Base-by-base conservation (phyloP, 768 basidiomycete genomes). In the Hygrocybe punicea region DNA sequence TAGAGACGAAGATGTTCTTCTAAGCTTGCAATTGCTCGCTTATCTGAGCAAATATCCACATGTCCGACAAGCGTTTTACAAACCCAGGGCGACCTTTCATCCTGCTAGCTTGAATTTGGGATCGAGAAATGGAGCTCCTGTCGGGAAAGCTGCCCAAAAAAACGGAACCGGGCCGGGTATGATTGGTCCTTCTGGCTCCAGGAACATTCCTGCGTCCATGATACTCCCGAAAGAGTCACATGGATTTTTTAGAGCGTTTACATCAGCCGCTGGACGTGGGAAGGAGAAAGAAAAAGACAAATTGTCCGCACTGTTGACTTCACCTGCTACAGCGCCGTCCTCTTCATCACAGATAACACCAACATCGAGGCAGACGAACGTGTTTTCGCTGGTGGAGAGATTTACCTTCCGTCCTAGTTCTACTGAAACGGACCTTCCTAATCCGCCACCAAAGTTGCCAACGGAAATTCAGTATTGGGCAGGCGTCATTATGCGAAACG, bases 401-500 rank as follows among this genome's bases (percentile, higher is more conserved):
- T 99, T 97, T 74, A 99, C 96, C 0, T 97, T 93, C 78, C 84
- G 93, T 52, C 93, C 95, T 0, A 90, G 89, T 52, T 84, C 90
- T 9, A 82, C 85, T 1, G 93, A 95, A 66, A 82, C 81, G 17
- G 84, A 87, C 60, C 74, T 87, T 53, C 83, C 82, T 5, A 84
- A 84, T 53, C 83, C 85, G 0, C 86, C 83, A 4, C 86, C 88
- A 3, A 79, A 84, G 48, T 74, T 94, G 6, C 93, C 94, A 0
- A 77, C 81, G 9, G 96, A 98, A 69, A 96, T 99, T 21, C 93
- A 97, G 71, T 97, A 98, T 65, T 98, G 97, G 97, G 97, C 96
- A 0, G 93, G 94, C 2, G 96, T 98, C n/a, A 97, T 98, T 66
- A 99, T 98, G 97, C 82, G 97, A 52, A 99, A 99, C 70, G 97